Percentiles rank a stretch among this genome's conserved stretches.
Evolutionary conservation across 2,329 filamentous ascomycete species (phyloP).

Genomic region (Decorospora gaudefroyi): DNA sequence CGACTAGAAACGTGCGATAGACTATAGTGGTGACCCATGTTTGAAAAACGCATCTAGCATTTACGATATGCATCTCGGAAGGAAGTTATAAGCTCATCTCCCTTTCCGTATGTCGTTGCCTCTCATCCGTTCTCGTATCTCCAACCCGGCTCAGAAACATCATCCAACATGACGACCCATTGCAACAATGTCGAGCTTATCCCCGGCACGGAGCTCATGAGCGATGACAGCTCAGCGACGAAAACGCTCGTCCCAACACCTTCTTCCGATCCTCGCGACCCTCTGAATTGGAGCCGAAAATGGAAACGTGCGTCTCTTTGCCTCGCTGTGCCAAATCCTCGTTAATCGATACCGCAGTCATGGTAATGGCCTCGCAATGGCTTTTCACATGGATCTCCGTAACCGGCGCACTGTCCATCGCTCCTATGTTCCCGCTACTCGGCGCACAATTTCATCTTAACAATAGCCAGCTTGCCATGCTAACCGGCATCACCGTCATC

Average conservation of each 20-base stretch:
- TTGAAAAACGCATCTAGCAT: neutral
- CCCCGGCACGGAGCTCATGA: conserved; percentile 40
- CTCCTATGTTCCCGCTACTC: conserved; percentile 52
- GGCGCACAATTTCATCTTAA: conserved; percentile 49
- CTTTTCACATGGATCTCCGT: conserved; percentile 52
- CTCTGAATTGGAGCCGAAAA: conserved; percentile 44
- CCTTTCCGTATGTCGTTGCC: too few relatives aligned
- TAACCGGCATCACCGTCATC: conserved; percentile 53
- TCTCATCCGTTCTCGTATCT: too few relatives aligned
- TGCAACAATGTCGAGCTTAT: conserved; percentile 25
- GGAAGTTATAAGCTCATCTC: neutral
- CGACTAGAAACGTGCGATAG: neutral
- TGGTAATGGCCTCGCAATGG: conserved; percentile 47
- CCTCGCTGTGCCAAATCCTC: neutral
- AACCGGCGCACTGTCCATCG: conserved; percentile 51
- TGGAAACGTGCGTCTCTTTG: conserved; percentile 38
- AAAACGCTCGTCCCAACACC: conserved; percentile 38
- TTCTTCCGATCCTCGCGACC: conserved; percentile 43
- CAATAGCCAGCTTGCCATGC: conserved; percentile 48
- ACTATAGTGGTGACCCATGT: neutral
- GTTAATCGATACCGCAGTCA: conserved; percentile 27
- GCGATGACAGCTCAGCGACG: conserved; percentile 26
- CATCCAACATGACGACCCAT: conserved; percentile 19
- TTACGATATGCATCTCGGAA: neutral
- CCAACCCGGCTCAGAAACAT: too few relatives aligned